A percentile compares a stretch with the other conserved stretches of the same genome.
These are phyloP conservation scores for Solanum acaule DNA, from an alignment of 257 asterid genomes.

Conservation along the genomic window DNA sequence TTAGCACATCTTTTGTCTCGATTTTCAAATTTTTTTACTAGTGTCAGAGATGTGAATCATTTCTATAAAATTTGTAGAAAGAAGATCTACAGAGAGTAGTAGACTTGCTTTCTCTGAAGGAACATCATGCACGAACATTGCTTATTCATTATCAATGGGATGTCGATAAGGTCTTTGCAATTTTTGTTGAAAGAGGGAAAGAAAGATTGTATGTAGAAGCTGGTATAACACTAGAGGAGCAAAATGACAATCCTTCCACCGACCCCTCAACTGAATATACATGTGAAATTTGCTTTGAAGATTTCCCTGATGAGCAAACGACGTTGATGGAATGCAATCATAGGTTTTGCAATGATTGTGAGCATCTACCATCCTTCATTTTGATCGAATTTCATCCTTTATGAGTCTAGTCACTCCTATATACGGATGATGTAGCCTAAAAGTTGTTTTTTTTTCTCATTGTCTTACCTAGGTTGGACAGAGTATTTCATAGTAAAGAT, in stretches of 20 bases:
- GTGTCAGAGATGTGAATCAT: background rate
- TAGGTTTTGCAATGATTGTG: slow-evolving; percentile 54
- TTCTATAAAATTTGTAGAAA: slow-evolving; percentile 20
- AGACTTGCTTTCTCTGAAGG: slow-evolving; percentile 45
- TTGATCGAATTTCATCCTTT: background rate
- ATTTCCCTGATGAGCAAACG: slow-evolving; percentile 15
- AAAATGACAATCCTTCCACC: background rate
- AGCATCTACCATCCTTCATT: slow-evolving; percentile 7
- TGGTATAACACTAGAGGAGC: slow-evolving; percentile 22
- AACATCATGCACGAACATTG: slow-evolving; percentile 44
- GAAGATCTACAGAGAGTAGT: slow-evolving; percentile 38
- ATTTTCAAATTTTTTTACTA: background rate
- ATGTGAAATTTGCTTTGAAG: slow-evolving; percentile 47
- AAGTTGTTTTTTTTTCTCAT: background rate
- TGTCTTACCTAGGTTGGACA: slow-evolving; percentile 39
- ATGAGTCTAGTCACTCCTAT: background rate
- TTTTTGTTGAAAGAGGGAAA: slow-evolving; percentile 39
- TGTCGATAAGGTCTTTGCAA: slow-evolving; percentile 19
- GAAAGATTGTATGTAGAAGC: slow-evolving; percentile 30
- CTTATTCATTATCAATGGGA: slow-evolving; percentile 58
- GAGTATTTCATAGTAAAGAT: slow-evolving; percentile 43
- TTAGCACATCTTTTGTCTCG: background rate
- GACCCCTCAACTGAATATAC: background rate
- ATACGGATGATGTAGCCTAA: background rate
- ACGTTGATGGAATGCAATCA: slow-evolving; percentile 60